These are phyloP conservation scores for Petunia axillaris DNA, from an alignment of 257 asterid species.

Conservation along the genomic window DNA sequence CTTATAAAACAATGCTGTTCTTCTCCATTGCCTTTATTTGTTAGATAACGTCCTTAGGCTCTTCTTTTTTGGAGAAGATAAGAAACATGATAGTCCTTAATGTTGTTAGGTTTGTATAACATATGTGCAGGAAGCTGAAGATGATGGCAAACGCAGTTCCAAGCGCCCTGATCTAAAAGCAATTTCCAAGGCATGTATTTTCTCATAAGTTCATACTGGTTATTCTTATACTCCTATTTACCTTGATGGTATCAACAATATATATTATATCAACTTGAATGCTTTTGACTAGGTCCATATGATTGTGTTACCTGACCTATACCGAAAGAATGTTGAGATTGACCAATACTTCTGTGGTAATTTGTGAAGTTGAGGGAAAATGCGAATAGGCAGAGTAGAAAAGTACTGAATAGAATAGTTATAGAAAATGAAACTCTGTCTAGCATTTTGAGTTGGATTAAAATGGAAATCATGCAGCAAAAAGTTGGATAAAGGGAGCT, in stretches of 20 bases:
- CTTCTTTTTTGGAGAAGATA: conserved; percentile 2
- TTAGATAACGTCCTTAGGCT: background rate
- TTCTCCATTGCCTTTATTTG: background rate
- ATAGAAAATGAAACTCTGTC: background rate
- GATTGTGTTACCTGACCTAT: background rate
- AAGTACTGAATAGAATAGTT: background rate
- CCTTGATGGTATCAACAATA: background rate
- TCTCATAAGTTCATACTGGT: conserved; percentile 12
- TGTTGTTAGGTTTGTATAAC: background rate
- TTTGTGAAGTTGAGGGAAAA: background rate
- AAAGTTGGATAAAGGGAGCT: background rate
- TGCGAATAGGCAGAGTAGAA: background rate
- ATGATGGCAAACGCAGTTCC: conserved; percentile 42
- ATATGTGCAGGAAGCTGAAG: conserved; percentile 50
- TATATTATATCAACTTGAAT: conserved; percentile 13
- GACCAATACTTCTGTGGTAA: background rate
- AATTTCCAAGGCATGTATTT: conserved; percentile 55
- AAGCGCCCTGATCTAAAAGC: conserved; percentile 91
- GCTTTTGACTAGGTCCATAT: background rate
- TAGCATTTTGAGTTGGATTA: background rate
- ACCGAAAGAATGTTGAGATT: background rate
- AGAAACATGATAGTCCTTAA: conserved; percentile 15
- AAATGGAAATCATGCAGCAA: background rate
- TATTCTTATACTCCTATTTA: background rate
- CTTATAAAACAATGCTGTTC: background rate